A percentile compares a stretch with the other conserved stretches of the same genome.
Conservation (phyloP, 116 monocot genomes). For the Trichopus zeylanicus region DNA sequence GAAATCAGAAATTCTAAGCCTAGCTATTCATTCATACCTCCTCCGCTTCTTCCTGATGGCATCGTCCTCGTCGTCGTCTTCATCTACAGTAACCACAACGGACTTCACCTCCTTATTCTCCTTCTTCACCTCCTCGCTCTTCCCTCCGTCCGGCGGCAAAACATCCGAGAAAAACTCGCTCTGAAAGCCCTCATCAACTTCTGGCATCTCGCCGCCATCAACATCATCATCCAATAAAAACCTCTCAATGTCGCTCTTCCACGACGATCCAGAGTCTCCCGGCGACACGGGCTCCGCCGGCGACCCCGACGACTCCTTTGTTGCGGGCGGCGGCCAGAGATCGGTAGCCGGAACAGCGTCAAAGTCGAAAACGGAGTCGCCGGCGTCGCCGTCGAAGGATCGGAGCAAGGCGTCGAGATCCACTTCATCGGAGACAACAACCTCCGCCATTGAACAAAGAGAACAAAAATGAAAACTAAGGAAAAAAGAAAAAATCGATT, state of each 20-base stretch:
- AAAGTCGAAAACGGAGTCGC: background rate
- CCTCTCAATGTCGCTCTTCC: conserved; percentile 8
- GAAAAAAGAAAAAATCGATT: background rate
- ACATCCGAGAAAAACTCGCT: conserved; percentile 34
- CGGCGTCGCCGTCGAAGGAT: conserved; percentile 3
- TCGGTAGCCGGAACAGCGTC: background rate
- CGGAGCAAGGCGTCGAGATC: conserved; percentile 13
- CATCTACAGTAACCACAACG: background rate
- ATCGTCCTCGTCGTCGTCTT: conserved; percentile 32
- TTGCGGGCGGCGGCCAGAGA: conserved; percentile 1
- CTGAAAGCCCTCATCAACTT: background rate
- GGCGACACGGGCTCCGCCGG: background rate
- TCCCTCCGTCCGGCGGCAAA: conserved; percentile 11
- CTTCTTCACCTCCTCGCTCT: conserved; percentile 5
- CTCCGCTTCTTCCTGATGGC: conserved; percentile 46
- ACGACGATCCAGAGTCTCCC: background rate
- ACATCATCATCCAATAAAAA: conserved; percentile 4
- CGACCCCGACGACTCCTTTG: conserved; percentile 2
- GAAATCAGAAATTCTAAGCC: background rate
- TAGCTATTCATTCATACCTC: conserved; percentile 37
- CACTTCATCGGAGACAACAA: conserved; percentile 6
- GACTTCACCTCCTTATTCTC: conserved; percentile 4
- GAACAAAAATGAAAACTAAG: background rate
- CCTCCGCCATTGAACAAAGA: background rate
- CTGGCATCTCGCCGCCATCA: conserved; percentile 6